Conservation (phyloP, 164 flowering plant genomes). For the Akebia trifoliata region DNA sequence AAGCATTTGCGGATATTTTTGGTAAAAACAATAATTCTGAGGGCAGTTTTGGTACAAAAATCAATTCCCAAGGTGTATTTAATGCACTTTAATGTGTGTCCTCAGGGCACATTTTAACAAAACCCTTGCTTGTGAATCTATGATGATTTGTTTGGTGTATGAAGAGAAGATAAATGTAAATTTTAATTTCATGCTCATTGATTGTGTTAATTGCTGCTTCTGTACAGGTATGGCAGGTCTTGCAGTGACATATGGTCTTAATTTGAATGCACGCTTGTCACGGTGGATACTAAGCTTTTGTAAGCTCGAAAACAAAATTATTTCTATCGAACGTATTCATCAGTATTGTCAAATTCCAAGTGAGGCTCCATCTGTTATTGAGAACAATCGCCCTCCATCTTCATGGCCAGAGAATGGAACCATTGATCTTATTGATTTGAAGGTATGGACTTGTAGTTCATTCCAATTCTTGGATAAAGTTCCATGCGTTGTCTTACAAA, state of each 20-base stretch:
- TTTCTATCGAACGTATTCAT: constrained; percentile 91
- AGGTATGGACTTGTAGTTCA: constrained; percentile 40
- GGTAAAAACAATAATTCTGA: too few relatives aligned
- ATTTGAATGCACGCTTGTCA: constrained; percentile 89
- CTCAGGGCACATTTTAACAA: too few relatives aligned
- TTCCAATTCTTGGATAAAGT: background rate
- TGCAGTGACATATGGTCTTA: constrained; percentile 95
- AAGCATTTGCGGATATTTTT: too few relatives aligned
- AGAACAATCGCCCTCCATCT: constrained; percentile 65
- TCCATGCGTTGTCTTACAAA: too few relatives aligned
- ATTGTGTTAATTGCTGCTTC: constrained; percentile 12
- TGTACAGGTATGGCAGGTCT: constrained; percentile 93
- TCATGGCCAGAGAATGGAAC: constrained; percentile 89
- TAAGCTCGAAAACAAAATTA: constrained; percentile 96
- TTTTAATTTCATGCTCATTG: too few relatives aligned
- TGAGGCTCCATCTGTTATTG: constrained; percentile 83
- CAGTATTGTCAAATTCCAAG: constrained; percentile 82
- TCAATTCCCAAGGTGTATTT: too few relatives aligned
- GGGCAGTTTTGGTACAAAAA: too few relatives aligned
- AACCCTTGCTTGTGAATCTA: too few relatives aligned
- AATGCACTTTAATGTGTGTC: too few relatives aligned
- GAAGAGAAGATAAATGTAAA: too few relatives aligned
- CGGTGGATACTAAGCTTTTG: constrained; percentile 98
- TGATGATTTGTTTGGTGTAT: too few relatives aligned
- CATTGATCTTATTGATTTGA: constrained; percentile 72